phyloP scores from a whole-genome alignment of 768 basidiomycete genomes.

The Amanita subjunquillea region DNA sequence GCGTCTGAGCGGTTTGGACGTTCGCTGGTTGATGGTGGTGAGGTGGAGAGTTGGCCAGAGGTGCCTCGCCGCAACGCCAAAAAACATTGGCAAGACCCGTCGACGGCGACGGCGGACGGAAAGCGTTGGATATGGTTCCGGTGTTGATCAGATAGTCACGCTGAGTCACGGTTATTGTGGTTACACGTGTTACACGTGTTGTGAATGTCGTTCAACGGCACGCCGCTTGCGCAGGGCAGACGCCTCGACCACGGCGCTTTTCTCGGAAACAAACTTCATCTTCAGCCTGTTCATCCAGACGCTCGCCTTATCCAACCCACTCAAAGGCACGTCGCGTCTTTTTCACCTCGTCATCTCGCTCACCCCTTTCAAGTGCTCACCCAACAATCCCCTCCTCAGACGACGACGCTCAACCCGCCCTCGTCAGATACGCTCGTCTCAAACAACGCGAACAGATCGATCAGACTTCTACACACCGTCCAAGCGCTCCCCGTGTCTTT shows the following conservation, averaged over 20 bases:
- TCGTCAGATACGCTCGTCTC: slow-evolving; percentile 31
- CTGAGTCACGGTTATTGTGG: background rate
- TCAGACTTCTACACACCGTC: slow-evolving; percentile 17
- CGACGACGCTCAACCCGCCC: slow-evolving; percentile 28
- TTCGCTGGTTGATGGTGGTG: background rate
- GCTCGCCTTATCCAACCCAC: background rate
- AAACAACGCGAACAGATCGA: slow-evolving; percentile 34
- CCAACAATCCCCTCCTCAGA: slow-evolving; percentile 39
- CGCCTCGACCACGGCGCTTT: slow-evolving; percentile 76
- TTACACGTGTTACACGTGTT: too few species aligned
- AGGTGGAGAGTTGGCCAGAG: background rate
- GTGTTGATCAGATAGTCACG: background rate
- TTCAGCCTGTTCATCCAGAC: slow-evolving; percentile 19
- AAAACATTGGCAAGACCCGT: background rate
- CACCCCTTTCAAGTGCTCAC: slow-evolving; percentile 47
- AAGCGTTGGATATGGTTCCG: background rate
- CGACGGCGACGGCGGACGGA: background rate
- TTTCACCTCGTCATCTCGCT: slow-evolving; percentile 6
- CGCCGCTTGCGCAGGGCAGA: slow-evolving; percentile 77
- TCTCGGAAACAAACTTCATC: slow-evolving; percentile 46
- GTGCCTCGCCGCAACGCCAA: background rate
- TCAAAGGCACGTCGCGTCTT: slow-evolving; percentile 6
- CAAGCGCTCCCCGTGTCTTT: slow-evolving; percentile 32
- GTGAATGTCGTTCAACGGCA: slow-evolving; percentile 75
- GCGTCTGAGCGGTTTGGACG: background rate